Evolutionary conservation across 1,284 basidiomycete species (phyloP).

Genomic region (Microbotryum violaceum): DNA sequence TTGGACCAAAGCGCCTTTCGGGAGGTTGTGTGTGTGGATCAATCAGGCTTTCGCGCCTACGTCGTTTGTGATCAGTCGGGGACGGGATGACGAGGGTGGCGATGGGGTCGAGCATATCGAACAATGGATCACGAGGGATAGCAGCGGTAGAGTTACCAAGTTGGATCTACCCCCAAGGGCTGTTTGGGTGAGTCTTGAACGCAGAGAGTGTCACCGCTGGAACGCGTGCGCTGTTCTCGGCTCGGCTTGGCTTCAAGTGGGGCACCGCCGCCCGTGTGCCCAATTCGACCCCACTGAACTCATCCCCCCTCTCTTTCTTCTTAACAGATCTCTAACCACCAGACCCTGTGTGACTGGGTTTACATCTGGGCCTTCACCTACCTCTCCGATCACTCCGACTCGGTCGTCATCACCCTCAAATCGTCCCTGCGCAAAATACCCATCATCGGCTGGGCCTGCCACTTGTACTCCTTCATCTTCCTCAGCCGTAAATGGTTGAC

Average conservation of each 20-base stretch:
- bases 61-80: conserved; percentile 43
- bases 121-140: conserved; percentile 46
- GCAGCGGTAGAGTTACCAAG: conserved; percentile 51
- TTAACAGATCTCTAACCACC: conserved; percentile 25
- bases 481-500: conserved; percentile 44
- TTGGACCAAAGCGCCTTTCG: conserved; percentile 20
- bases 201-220: too few species aligned
- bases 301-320: background rate
- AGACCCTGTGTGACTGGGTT: conserved; percentile 29
- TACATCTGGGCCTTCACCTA: conserved; percentile 32
- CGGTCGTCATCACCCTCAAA: conserved; percentile 83
- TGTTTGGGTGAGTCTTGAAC: conserved; percentile 40
- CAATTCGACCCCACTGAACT: background rate
- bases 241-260: conserved; percentile 70
- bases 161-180: conserved; percentile 65
- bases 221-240: background rate
- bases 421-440: conserved; percentile 79
- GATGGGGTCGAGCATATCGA: conserved; percentile 39
- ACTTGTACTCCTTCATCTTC: conserved; percentile 84
- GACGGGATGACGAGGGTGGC: conserved; percentile 30
- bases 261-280: conserved; percentile 70
- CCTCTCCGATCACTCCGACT: conserved; percentile 39
- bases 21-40: conserved; percentile 6
- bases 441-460: conserved; percentile 75
- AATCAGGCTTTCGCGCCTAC: conserved; percentile 14